Evolutionary conservation across 2,329 filamentous ascomycete genomes (phyloP), one percentile per base, ranked within the genome.

Genomic region (Nemania diffusa): DNA sequence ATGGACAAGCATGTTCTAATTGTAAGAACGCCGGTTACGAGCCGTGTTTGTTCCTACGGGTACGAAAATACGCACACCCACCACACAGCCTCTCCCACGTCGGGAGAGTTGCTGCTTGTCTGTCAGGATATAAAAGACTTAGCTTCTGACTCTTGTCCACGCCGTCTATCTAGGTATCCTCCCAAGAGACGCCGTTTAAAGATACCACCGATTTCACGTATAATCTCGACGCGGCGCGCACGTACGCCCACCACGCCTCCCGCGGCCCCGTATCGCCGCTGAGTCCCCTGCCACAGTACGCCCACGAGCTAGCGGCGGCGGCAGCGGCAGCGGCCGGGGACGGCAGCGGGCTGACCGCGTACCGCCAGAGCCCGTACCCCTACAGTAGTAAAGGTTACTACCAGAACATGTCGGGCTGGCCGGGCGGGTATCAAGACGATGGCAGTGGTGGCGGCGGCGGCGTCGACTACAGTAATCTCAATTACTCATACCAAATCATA

Each of bases 11-110:
- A n/a, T 98, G 95, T 79, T 84, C 86, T 11, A 97, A 94, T 78
- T 98, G 95, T 83, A 91, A 89, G 74, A 88, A 84, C 68, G 91
- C 94, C 59, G 91, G 91, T 13, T 82, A 86, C 27, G 87, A 90
- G 24, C 82, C 85, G 5, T 97, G 95, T 77, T 87, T 90, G 64
- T 97, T 97, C 76, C 83, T 97, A 70, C 87, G 95, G 79, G 95
- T 97, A 84, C 58, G 70, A 57, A 56, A 56, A 20, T 44, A 51
- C 32, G 48, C 27, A 62, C 48, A 26, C 26, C 51, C 13, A 24
- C 42, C 32, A 20, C n/a, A n/a, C n/a, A n/a, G n/a, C n/a, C 76
- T 62, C 48, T 64, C 67, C 55, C 56, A 58, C 37, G 37, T 40
- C 13, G 37, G 37, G 37, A 15, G 8, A 15, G 37, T 15, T 40